A percentile compares a stretch with the other conserved stretches of the same genome.
These are phyloP conservation scores for Panicum miliaceum DNA, from an alignment of 176 grass and related monocot species.

Conservation along the genomic window DNA sequence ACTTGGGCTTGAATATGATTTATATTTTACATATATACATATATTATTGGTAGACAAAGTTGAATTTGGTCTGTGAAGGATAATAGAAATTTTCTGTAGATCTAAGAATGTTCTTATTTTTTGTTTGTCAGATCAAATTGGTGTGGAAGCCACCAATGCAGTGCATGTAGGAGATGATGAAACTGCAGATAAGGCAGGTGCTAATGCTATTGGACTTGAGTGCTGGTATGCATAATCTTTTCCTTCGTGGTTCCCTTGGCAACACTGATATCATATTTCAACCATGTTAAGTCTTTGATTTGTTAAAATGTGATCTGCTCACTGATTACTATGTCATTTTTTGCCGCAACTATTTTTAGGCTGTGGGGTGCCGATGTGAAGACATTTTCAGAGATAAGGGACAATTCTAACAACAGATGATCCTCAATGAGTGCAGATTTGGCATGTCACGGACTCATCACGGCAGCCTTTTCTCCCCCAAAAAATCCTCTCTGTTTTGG, in stretches of 20 bases:
- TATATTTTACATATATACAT: background rate
- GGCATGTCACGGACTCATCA: background rate
- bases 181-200: conserved; percentile 68
- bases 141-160: conserved; percentile 54
- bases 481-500: background rate
- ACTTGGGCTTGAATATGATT: background rate
- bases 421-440: conserved; percentile 1
- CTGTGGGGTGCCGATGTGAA: conserved; percentile 84
- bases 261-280: background rate
- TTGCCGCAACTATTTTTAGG: conserved; percentile 42
- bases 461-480: no score
- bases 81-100: background rate
- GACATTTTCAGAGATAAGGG: conserved; percentile 55
- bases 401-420: conserved; percentile 37
- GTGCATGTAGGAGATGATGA: conserved; percentile 92
- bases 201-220: conserved; percentile 76
- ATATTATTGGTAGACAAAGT: conserved; percentile 43
- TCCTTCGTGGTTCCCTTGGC: background rate
- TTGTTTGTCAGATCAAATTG: conserved; percentile 69
- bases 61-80: background rate
- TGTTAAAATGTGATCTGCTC: background rate
- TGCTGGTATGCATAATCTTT: conserved; percentile 64
- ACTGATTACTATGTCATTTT: background rate
- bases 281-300: background rate
- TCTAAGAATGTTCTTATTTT: background rate